Conservation (phyloP, 805 yeast genomes). For the Jamesozyma piceae region DNA sequence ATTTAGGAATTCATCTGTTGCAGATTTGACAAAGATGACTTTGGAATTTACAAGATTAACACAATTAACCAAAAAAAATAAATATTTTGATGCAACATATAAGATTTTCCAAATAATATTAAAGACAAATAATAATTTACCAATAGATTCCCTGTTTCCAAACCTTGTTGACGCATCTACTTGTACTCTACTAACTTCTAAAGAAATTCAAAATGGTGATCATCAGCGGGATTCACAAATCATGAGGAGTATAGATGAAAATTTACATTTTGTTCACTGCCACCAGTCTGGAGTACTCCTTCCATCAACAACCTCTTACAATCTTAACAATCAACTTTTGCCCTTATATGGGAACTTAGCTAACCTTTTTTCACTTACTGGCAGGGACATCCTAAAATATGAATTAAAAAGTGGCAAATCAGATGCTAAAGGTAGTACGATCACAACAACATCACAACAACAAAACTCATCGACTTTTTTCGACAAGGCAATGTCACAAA, state of each 20-base stretch:
- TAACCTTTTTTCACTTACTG: constrained; percentile 6
- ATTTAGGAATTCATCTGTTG: constrained; percentile 30
- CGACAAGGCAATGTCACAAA: constrained; percentile 30
- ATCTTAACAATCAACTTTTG: constrained; percentile 1
- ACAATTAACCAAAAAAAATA: constrained; percentile 40
- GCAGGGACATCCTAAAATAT: constrained; percentile 4
- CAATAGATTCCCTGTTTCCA: constrained; percentile 38
- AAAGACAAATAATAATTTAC: constrained; percentile 28
- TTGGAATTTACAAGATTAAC: constrained; percentile 46
- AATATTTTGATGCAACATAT: constrained; percentile 42
- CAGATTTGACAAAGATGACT: constrained; percentile 42
- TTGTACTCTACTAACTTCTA: constrained; percentile 30
- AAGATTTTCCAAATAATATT: constrained; percentile 35
- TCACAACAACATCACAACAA: no score
- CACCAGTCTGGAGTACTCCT: constrained; percentile 16
- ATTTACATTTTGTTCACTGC: constrained; percentile 30
- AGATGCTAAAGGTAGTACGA: neutral
- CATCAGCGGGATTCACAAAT: constrained; percentile 30
- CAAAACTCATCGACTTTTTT: constrained; percentile 22
- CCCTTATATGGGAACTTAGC: constrained; percentile 5
- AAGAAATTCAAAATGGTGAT: constrained; percentile 27
- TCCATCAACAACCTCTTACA: neutral
- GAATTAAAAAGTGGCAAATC: neutral
- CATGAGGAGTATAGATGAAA: constrained; percentile 30
- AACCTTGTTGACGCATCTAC: constrained; percentile 42